Percentiles rank a stretch among this genome's conserved stretches.
Conservation (phyloP, 2,329 filamentous ascomycete species). For the Cercospora citrullina region DNA sequence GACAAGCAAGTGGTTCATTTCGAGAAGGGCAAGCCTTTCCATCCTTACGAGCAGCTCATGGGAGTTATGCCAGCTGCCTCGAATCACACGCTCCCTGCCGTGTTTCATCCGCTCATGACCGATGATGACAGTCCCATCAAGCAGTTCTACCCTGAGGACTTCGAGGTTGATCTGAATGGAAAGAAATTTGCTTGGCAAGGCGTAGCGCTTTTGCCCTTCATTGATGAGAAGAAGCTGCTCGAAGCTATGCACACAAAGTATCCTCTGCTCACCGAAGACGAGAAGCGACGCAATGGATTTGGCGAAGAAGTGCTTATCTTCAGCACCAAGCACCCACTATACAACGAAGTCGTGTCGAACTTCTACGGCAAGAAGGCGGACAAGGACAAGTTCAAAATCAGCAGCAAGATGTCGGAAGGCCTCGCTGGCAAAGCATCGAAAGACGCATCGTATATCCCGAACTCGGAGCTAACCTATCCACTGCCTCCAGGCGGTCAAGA, state of each 20-base stretch:
- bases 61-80: constrained; percentile 93
- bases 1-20: constrained; percentile 78
- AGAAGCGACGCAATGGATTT: constrained; percentile 72
- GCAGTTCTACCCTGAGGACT: constrained; percentile 96
- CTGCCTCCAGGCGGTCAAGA: constrained; percentile 54
- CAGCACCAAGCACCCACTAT: constrained; percentile 80
- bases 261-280: constrained; percentile 72
- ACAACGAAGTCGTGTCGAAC: constrained; percentile 76
- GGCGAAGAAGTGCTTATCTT: constrained; percentile 82
- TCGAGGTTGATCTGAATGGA: constrained; percentile 89
- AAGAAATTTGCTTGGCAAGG: constrained; percentile 99
- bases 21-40: constrained; percentile 79
- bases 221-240: constrained; percentile 84
- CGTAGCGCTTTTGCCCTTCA: constrained; percentile 89
- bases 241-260: constrained; percentile 81
- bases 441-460: constrained; percentile 79
- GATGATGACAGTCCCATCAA: constrained; percentile 86
- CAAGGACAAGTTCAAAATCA: constrained; percentile 65
- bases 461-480: constrained; percentile 60
- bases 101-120: constrained; percentile 90
- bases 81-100: constrained; percentile 81
- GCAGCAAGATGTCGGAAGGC: constrained; percentile 73
- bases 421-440: constrained; percentile 79
- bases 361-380: constrained; percentile 92
- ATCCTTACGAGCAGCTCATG: constrained; percentile 96